Percentiles rank a stretch among this genome's conserved stretches.
phyloP scores from a whole-genome alignment of 768 basidiomycete species.

The Coprinellus micaceus region DNA sequence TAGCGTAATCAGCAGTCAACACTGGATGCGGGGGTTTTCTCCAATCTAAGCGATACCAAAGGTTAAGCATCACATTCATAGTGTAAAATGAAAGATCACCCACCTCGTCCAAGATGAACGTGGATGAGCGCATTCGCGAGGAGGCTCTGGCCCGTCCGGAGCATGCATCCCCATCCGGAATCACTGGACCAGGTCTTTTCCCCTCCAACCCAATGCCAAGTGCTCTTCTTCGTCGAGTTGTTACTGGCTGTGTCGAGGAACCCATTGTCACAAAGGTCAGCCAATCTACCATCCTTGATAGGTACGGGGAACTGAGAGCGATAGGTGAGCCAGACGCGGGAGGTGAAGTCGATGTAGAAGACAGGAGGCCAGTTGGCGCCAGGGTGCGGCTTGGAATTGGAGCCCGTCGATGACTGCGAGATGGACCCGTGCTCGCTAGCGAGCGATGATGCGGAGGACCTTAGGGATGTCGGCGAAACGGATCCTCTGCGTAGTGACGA shows the following conservation, averaged over 20 bases:
- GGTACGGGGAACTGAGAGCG: conserved; percentile 75
- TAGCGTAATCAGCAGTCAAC: conserved; percentile 65
- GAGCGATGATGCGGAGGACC: conserved; percentile 37
- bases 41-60: conserved; percentile 68
- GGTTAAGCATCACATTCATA: not conserved
- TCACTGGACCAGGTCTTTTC: conserved; percentile 64
- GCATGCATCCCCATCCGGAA: conserved; percentile 39
- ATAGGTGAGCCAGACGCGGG: conserved; percentile 89
- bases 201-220: conserved; percentile 62
- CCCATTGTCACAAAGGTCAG: conserved; percentile 29
- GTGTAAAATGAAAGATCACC: conserved; percentile 18
- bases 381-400: conserved; percentile 29
- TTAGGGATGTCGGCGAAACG: conserved; percentile 39
- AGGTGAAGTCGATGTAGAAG: conserved; percentile 88
- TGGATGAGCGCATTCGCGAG: conserved; percentile 38
- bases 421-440: conserved; percentile 17
- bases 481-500: conserved; percentile 22
- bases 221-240: conserved; percentile 36
- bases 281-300: conserved; percentile 59
- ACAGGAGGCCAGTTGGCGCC: conserved; percentile 67
- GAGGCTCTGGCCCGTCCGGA: conserved; percentile 34
- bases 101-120: conserved; percentile 59
- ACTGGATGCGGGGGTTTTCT: conserved; percentile 64
- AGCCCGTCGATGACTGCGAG: conserved; percentile 18
- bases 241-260: conserved; percentile 19